Base-by-base conservation (phyloP, 139 green algal species). In the Auxenochlorella pyrenoidosa region DNA sequence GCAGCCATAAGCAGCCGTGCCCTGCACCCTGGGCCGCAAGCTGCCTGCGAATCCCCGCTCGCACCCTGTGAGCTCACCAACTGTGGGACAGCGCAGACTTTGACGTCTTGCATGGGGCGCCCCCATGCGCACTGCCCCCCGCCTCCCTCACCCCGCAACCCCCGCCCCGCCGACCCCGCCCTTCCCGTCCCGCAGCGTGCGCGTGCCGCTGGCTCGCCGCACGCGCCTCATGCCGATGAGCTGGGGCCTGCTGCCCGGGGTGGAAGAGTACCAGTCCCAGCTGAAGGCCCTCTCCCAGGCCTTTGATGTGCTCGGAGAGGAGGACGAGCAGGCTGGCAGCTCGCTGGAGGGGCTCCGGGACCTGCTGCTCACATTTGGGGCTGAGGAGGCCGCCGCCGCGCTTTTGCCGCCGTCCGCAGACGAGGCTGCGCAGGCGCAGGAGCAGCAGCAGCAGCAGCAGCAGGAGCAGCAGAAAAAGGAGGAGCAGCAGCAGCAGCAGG, bases 181-280 rank as follows among this genome's bases (percentile, higher is more conserved):
- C 30, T 41, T 40, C 0, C 43, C 51, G 32, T 8, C 16, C 0
- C 15, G 44, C 82, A 87, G 82, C 34, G 92, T 96, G 65, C 71
- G 94, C 18, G 75, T 95, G 78, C 87, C 88, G 13, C 65, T 87
- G 54, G 80, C 87, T 36, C 82, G 93, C 5, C 87, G 94, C 72
- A 88, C 87, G 32, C 86, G 93, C 34, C 91, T 96, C 51, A 89
- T 90, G 28, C 93, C 94, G 22, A 60, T 93, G 3, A 41, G 38
- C 5, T 96, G 94, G 60, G 88, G 75, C 3, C 83, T 86, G 26
- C 86, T 96, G 79, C 93, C 93, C 16, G 92, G 91, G 58, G 79
- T 96, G 58, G 76, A 63, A 34, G 68, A 83, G 32, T 92, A 92
- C 83, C 88, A 91, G 54, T 41, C 66, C 19, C 80, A 88, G 51